Percentiles rank a stretch among this genome's conserved stretches.
phyloP scores from a whole-genome alignment of 148 eudicot genomes.

The Persicaria tinctoria region DNA sequence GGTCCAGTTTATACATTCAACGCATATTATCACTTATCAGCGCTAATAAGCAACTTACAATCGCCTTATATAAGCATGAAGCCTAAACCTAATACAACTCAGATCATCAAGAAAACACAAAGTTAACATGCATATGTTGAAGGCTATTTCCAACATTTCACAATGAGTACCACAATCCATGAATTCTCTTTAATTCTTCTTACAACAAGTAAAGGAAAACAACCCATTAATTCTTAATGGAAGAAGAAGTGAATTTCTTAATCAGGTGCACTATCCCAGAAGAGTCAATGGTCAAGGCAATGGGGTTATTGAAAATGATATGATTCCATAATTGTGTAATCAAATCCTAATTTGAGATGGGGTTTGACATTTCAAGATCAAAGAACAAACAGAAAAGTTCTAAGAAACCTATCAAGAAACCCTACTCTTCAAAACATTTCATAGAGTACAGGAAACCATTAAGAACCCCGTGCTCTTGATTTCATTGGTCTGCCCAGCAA shows the following conservation, averaged over 20 bases:
- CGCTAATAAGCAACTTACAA: too few species aligned
- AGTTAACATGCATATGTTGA: neutral
- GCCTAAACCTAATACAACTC: too few species aligned
- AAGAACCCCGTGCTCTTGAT: neutral
- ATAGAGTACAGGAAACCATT: neutral
- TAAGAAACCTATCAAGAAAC: neutral
- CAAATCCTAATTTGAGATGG: slow-evolving; percentile 9
- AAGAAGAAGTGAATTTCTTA: neutral
- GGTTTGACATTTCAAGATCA: slow-evolving; percentile 3
- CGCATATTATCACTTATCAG: too few species aligned
- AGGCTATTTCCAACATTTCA: slow-evolving; percentile 1
- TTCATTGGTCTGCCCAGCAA: neutral
- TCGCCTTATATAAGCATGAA: too few species aligned
- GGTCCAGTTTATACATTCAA: neutral
- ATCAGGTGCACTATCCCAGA: neutral
- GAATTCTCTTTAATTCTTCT: neutral
- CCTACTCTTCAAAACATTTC: neutral
- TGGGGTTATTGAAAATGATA: neutral
- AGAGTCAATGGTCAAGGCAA: neutral
- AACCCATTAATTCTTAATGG: neutral
- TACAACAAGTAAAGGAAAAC: neutral
- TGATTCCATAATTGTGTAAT: neutral
- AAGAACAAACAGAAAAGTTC: neutral
- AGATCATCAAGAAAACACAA: neutral
- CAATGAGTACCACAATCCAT: slow-evolving; percentile 6